Evolutionary conservation across 768 basidiomycete genomes (phyloP).

Genomic region (Saitozyma sp.): DNA sequence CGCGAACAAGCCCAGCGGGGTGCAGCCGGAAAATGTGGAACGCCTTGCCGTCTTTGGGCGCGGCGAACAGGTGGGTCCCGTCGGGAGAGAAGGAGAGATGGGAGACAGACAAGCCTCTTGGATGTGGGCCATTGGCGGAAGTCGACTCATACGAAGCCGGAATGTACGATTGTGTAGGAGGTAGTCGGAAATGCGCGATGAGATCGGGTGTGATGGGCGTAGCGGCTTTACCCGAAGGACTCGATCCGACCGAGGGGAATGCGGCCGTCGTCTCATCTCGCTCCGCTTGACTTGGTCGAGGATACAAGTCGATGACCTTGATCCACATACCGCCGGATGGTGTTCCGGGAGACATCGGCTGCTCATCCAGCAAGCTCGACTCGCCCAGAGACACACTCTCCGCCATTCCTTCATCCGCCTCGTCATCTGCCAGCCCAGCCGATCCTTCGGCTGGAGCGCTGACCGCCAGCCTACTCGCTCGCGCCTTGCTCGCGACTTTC

Average conservation of each 20-base stretch:
- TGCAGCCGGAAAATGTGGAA: slow-evolving; percentile 40
- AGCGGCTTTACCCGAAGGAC: no score
- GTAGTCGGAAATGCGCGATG: slow-evolving; percentile 43
- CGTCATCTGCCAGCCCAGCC: slow-evolving; percentile 11
- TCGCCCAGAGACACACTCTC: slow-evolving; percentile 10
- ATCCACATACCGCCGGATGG: slow-evolving; percentile 29
- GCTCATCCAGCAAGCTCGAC: slow-evolving; percentile 19
- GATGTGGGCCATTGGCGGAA: background rate
- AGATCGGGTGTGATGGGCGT: background rate
- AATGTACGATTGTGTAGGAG: slow-evolving; percentile 13
- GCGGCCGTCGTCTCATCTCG: background rate
- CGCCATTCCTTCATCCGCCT: slow-evolving; percentile 10
- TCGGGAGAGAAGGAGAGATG: slow-evolving; percentile 31
- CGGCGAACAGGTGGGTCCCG: slow-evolving; percentile 37
- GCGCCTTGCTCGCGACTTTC: slow-evolving; percentile 28
- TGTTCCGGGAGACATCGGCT: background rate
- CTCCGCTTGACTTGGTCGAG: background rate
- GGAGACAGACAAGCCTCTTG: slow-evolving; percentile 9
- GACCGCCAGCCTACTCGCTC: slow-evolving; percentile 25
- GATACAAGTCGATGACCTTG: slow-evolving; percentile 39
- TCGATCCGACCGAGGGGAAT: no score
- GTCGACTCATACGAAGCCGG: background rate
- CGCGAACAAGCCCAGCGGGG: slow-evolving; percentile 16
- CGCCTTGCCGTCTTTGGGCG: slow-evolving; percentile 30
- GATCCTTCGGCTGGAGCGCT: slow-evolving; percentile 34